Evolutionary conservation across 1,284 basidiomycete genomes (phyloP).

Genomic region (Apiotrichum sp.): DNA sequence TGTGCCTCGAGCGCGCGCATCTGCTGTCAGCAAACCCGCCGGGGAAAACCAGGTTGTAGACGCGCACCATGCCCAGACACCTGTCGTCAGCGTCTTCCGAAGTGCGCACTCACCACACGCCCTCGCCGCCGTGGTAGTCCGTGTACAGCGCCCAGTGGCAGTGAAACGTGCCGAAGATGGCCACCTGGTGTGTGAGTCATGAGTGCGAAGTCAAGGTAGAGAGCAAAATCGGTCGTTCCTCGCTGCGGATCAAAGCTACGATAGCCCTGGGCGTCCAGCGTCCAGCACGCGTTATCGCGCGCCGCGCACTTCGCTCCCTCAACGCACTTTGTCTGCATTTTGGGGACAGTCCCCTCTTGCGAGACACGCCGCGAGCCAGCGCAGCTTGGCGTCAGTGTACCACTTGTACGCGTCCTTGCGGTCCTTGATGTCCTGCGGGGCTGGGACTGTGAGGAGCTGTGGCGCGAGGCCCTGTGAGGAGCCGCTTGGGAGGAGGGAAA

Average conservation of each 20-base stretch:
- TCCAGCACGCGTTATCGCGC: no score
- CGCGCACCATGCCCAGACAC: background rate
- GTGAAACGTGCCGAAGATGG: conserved; percentile 9
- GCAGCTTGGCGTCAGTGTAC: conserved; percentile 14
- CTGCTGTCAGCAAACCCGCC: background rate
- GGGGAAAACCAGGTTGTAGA: background rate
- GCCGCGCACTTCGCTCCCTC: no score
- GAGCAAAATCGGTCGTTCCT: no score
- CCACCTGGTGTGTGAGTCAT: background rate
- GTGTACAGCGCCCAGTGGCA: conserved; percentile 9
- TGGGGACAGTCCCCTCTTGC: conserved; percentile 8
- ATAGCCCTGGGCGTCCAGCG: no score
- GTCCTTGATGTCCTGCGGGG: background rate
- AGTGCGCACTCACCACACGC: background rate
- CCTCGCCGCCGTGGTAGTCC: conserved; percentile 10
- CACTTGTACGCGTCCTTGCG: conserved; percentile 10
- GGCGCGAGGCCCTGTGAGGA: no score
- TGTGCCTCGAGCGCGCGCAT: conserved; percentile 12
- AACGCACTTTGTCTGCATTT: conserved; percentile 14
- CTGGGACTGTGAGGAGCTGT: no score
- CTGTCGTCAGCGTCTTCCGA: background rate
- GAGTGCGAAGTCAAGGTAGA: no score
- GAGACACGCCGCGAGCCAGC: conserved; percentile 9
- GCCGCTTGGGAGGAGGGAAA: no score
- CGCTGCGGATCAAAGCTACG: no score